A percentile compares a stretch with the other conserved stretches of the same genome.
Evolutionary conservation across 2,329 filamentous ascomycete species (phyloP).

Genomic region (Ophiostoma triangulosporum): DNA sequence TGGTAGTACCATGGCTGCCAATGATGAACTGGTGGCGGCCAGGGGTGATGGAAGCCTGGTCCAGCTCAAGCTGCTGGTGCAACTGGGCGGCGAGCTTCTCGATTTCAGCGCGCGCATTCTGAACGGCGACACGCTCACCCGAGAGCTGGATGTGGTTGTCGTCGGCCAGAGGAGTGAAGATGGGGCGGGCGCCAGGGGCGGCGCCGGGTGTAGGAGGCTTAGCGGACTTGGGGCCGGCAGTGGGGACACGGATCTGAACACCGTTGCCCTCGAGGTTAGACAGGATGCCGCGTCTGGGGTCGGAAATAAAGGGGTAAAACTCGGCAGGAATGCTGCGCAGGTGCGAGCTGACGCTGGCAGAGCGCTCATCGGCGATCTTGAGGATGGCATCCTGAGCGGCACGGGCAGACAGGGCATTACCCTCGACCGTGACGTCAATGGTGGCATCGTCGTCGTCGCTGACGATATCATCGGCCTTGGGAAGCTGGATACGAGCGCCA

Average conservation of each 20-base stretch:
- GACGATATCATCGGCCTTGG: constrained; percentile 56
- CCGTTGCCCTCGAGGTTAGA: constrained; percentile 60
- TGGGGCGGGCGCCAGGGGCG: constrained; percentile 48
- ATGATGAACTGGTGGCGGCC: constrained; percentile 92
- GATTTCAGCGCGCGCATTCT: constrained; percentile 66
- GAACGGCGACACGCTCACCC: constrained; percentile 72
- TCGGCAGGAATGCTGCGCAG: constrained; percentile 76
- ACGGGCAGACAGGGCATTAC: constrained; percentile 76
- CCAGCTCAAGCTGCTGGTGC: constrained; percentile 58
- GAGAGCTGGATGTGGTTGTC: constrained; percentile 65
- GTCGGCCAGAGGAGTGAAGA: constrained; percentile 57
- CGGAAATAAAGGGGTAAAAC: constrained; percentile 91
- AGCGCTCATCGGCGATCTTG: constrained; percentile 75
- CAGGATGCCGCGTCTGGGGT: constrained; percentile 55
- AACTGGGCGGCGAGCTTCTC: constrained; percentile 68
- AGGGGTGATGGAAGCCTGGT: constrained; percentile 70
- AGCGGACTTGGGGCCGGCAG: constrained; percentile 62
- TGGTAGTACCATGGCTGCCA: constrained; percentile 63
- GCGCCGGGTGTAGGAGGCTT: constrained; percentile 52
- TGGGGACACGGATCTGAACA: constrained; percentile 69
- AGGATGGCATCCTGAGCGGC: constrained; percentile 74
- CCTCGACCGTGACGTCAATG: constrained; percentile 80
- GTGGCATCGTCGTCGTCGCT: constrained; percentile 70
- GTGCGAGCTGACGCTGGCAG: constrained; percentile 67
- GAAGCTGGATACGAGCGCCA: constrained; percentile 80